Evolutionary conservation across 2,329 filamentous ascomycete genomes (phyloP), one percentile per base, ranked within the genome.

Genomic region (Tolypocladium album): DNA sequence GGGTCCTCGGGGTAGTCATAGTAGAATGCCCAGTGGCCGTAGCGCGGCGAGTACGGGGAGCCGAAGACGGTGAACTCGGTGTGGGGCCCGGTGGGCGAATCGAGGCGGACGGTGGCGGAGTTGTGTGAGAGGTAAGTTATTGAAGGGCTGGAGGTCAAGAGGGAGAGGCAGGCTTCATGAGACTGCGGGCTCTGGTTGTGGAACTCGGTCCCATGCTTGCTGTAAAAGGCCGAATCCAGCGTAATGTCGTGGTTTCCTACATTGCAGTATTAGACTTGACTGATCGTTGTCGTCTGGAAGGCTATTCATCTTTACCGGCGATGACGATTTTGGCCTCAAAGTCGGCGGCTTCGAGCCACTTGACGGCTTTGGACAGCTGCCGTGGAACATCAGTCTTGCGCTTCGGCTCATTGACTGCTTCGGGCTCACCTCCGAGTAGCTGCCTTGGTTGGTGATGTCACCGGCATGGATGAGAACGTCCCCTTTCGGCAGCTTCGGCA

Each of bases 391-490:
- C 15, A 59, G 42, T 40, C 22, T 57, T 24, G 40, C 13, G 9
- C 27, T 36, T 8, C 17, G 15, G 24, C n/a, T 38, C 47, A 13
- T 43, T 36, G 38, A 45, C 31, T 15, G 40, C 43, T 20, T 47
- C n/a, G 20, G 40, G 20, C 62, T 57, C 42, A 80, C 79, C 73
- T 86, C 83, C 8, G 75, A 76, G 64, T 76, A 76, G 64, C 76
- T 86, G 20, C 89, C 89, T 68, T 88, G 84, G 69, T 90, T 91
- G 4, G 88, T 90, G 64, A 92, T 72, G 69, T 92, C 89, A 8
- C 89, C 88, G 1, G 88, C 88, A 68, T 91, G 88, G 57, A 92
- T 85, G 40, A 92, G 77, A 11, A 92, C 82, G 69, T 92, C 88
- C 47, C 88, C 89, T 27, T 79, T 79, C 0, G 89, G 88, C 1